Conservation (phyloP, 73 alveolate genomes). For the Durusdinium trenchii region DNA sequence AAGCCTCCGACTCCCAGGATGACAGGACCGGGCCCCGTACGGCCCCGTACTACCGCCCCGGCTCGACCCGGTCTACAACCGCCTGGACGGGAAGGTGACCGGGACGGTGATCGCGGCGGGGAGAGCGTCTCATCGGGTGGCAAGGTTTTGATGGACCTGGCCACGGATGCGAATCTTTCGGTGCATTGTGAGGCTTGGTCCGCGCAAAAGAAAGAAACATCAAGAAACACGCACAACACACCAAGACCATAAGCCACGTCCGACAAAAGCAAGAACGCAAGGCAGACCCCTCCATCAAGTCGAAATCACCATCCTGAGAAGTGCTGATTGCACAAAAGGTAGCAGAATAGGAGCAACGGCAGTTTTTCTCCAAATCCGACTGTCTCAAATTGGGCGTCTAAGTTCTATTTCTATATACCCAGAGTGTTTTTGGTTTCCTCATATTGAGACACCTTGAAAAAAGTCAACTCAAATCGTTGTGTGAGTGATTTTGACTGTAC, state of each 20-base stretch:
- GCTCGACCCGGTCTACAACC: neutral
- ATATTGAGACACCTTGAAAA: too few species aligned
- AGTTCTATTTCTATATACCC: too few species aligned
- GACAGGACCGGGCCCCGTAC: too few species aligned
- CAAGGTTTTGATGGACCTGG: neutral
- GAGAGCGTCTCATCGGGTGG: neutral
- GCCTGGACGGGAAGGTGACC: slow-evolving; percentile 8
- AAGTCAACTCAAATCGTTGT: too few species aligned
- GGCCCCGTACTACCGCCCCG: too few species aligned
- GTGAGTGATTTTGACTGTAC: too few species aligned
- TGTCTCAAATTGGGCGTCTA: too few species aligned
- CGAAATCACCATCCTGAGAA: slow-evolving; percentile 28
- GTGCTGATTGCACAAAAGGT: neutral
- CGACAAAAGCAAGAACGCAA: neutral
- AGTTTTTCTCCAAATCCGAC: too few species aligned
- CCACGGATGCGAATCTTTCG: neutral
- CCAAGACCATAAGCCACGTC: neutral
- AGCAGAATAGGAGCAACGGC: too few species aligned
- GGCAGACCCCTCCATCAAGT: neutral
- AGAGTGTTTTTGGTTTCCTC: too few species aligned
- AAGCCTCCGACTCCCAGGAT: too few species aligned
- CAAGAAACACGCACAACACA: neutral
- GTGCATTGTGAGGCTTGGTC: too few species aligned
- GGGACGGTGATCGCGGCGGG: slow-evolving; percentile 40
- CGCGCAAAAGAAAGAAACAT: neutral